phyloP scores from a whole-genome alignment of 2,329 filamentous ascomycete species.

The Colletotrichum lini region DNA sequence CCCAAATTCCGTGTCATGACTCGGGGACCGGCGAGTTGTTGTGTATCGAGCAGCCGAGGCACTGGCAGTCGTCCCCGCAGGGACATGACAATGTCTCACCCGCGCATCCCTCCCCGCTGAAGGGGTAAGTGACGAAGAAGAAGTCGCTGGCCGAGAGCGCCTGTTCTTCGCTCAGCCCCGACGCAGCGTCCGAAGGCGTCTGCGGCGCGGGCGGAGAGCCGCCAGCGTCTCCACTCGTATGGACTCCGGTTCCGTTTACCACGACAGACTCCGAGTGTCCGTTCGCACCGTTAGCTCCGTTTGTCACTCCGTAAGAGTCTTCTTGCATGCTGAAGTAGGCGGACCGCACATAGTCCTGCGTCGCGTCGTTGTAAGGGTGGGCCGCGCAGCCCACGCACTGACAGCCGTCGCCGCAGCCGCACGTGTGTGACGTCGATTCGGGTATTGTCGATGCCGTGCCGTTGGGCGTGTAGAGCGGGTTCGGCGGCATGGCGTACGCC shows the following conservation, averaged over 20 bases:
- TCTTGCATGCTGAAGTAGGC: constrained; percentile 60
- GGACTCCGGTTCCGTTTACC: constrained; percentile 30
- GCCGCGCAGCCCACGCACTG: constrained; percentile 78
- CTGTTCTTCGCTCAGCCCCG: constrained; percentile 64
- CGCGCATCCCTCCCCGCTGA: constrained; percentile 60
- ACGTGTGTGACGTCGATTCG: constrained; percentile 57
- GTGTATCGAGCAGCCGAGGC: constrained; percentile 71
- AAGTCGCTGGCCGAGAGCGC: constrained; percentile 67
- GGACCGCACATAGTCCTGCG: constrained; percentile 66
- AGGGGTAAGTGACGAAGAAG: constrained; percentile 72
- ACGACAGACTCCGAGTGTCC: constrained; percentile 30
- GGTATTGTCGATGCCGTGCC: constrained; percentile 45
- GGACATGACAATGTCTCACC: constrained; percentile 67
- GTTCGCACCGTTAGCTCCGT: constrained; percentile 45
- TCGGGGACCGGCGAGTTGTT: constrained; percentile 46
- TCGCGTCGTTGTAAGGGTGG: constrained; percentile 78
- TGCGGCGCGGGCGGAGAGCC: constrained; percentile 57
- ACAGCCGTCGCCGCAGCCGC: constrained; percentile 76
- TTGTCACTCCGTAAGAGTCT: constrained; percentile 48
- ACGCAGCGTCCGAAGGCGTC: constrained; percentile 64
- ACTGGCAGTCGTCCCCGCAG: constrained; percentile 73
- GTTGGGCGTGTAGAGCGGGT: constrained; percentile 28
- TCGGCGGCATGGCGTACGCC: constrained; percentile 24
- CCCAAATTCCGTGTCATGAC: constrained; percentile 6
- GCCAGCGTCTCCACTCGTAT: constrained; percentile 29